Percentiles rank a stretch among this genome's conserved stretches.
These are phyloP conservation scores for Leccinum incarnatum DNA, from an alignment of 768 basidiomycete genomes.

Conservation along the genomic window DNA sequence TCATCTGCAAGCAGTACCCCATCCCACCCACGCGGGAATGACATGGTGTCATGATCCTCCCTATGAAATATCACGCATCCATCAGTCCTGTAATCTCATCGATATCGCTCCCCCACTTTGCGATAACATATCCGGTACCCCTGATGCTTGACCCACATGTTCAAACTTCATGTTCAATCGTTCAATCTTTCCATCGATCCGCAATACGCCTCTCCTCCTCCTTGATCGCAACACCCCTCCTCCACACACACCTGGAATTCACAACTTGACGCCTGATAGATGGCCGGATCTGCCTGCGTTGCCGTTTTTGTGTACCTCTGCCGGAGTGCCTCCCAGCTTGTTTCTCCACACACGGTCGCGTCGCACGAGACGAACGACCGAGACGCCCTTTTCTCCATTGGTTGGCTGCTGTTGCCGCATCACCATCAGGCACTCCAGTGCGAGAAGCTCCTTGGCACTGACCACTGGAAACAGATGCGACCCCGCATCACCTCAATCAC, in stretches of 20 bases:
- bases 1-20: background rate
- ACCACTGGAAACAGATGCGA: background rate
- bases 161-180: background rate
- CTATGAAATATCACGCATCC: background rate
- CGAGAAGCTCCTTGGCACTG: background rate
- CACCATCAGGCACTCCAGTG: conserved; percentile 4
- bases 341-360: background rate
- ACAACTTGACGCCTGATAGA: conserved; percentile 9
- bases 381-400: background rate
- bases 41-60: conserved; percentile 13
- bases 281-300: conserved; percentile 2
- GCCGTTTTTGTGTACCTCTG: conserved; percentile 11
- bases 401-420: background rate
- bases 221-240: conserved; percentile 10
- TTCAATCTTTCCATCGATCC: conserved; percentile 15
- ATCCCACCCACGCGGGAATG: conserved; percentile 4
- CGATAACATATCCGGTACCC: background rate
- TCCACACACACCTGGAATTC: background rate
- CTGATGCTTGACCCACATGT: background rate
- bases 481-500: background rate
- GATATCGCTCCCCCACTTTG: conserved; percentile 12
- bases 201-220: conserved; percentile 3
- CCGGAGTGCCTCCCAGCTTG: background rate
- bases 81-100: conserved; percentile 18
- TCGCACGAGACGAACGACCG: background rate